Evolutionary conservation across 176 grass and related monocot genomes (phyloP).

Genomic region (Leersia perrieri): DNA sequence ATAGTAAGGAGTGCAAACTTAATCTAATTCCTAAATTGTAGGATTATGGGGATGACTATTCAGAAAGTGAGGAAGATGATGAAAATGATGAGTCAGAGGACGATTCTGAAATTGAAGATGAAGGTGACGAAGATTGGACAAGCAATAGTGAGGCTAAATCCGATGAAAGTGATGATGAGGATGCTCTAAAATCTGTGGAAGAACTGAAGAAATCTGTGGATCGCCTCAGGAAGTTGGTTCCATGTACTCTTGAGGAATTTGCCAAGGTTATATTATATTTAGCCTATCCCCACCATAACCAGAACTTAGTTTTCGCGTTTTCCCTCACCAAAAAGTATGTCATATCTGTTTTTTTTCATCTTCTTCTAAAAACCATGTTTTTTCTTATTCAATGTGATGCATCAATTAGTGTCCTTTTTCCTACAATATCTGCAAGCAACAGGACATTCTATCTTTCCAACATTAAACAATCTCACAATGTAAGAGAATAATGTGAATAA

Average conservation of each 20-base stretch:
- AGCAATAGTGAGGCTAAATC: constrained; percentile 63
- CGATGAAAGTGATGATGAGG: constrained; percentile 76
- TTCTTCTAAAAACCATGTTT: not conserved
- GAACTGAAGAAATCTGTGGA: constrained; percentile 65
- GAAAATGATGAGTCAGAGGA: constrained; percentile 68
- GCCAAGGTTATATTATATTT: constrained; percentile 52
- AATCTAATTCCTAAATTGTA: constrained; percentile 37
- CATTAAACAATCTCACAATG: not conserved
- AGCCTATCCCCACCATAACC: not conserved
- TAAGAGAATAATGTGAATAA: constrained; percentile 3
- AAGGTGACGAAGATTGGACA: constrained; percentile 74
- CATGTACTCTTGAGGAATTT: constrained; percentile 67
- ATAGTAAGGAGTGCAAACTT: constrained; percentile 27
- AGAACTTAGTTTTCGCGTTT: constrained; percentile 5
- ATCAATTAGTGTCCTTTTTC: not conserved
- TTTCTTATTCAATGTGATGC: constrained; percentile 10
- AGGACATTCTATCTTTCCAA: not conserved
- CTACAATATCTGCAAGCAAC: constrained; percentile 8
- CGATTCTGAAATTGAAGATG: constrained; percentile 74
- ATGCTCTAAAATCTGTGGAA: constrained; percentile 62
- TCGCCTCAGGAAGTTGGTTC: constrained; percentile 63
- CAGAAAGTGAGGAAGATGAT: constrained; percentile 70
- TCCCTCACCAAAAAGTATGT: not conserved
- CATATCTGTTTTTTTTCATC: not conserved
- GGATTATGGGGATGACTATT: constrained; percentile 76